Base-by-base conservation (phyloP, 2,329 filamentous ascomycete genomes). In the Hymenoscyphus occultus region DNA sequence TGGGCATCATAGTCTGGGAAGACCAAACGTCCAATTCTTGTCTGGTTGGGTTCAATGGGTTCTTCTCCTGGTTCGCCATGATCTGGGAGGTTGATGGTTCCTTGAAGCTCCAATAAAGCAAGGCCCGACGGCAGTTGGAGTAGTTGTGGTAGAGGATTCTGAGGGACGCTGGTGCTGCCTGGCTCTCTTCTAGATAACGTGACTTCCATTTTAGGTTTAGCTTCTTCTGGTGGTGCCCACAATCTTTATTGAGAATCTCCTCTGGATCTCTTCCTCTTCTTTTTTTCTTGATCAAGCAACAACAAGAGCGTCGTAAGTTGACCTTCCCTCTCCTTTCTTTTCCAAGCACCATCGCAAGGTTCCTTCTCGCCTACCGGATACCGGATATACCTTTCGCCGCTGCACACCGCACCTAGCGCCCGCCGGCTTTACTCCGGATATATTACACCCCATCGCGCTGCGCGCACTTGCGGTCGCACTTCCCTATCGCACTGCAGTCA, bases 101-200 rank as follows among this genome's bases (percentile, higher is more conserved):
- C 95, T 81, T 99, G 95, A 14, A 99, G 86, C 79, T 98, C 95
- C 64, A 99, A 82, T 57, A 99, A 83, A 19, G 94, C 94, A 51
- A 97, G 85, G 60, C 95, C 95, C 0, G 90, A 88, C 0, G 95
- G 95, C 0, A 94, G 97, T 72, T 93, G 91, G 16, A 98, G 85
- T 68, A 97, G 83, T n/a, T 84, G 77, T 1, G 95, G 95, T 4
- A 98, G 85, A 3, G 91, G 88, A 71, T 76, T 76, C 14, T 57
- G 61, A n/a, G n/a, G 32, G 48, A 14, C 10, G 22, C 9, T 59
- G n/a, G 58, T 31, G 39, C 58, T 58, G 32, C n/a, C 14, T n/a
- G 19, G 42, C 10, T 35, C 9, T n/a, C 39, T 22, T 13, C 22
- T 32, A 7, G 31, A 40, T 28, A 56, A 32, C 31, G 60, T 54